A percentile compares a stretch with the other conserved stretches of the same genome.
These are phyloP conservation scores for Calonectria pteridis DNA, from an alignment of 2,329 filamentous ascomycete genomes.

Conservation along the genomic window DNA sequence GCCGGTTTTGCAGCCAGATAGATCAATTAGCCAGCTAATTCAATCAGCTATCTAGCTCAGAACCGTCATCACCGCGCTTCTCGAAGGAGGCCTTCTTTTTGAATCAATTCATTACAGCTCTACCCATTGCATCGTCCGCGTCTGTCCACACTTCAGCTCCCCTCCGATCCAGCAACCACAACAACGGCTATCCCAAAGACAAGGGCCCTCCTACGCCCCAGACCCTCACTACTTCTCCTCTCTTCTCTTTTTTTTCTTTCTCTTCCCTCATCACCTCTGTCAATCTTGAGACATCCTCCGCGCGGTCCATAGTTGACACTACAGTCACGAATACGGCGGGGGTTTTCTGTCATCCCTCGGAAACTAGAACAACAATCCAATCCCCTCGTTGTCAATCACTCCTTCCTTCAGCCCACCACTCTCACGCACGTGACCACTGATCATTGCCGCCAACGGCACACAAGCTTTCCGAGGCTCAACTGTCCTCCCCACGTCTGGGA, in stretches of 20 bases:
- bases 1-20: not conserved
- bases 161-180: conserved; percentile 43
- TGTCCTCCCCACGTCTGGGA: conserved; percentile 32
- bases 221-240: conserved; percentile 25
- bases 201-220: conserved; percentile 29
- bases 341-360: conserved; percentile 31
- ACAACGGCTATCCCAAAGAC: conserved; percentile 35
- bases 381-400: conserved; percentile 45
- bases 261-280: conserved; percentile 36
- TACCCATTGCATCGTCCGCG: conserved; percentile 46
- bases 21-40: not conserved
- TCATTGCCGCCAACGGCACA: conserved; percentile 41
- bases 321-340: not conserved
- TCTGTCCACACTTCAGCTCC: conserved; percentile 45
- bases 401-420: conserved; percentile 51
- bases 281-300: conserved; percentile 37
- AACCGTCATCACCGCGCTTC: conserved; percentile 32
- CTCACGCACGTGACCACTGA: conserved; percentile 48
- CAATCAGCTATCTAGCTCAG: conserved; percentile 30
- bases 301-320: conserved; percentile 17
- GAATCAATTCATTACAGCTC: conserved; percentile 49
- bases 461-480: conserved; percentile 43
- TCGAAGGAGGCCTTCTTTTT: conserved; percentile 39
- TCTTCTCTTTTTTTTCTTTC: conserved; percentile 27
- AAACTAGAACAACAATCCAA: conserved; percentile 40